phyloP scores from a whole-genome alignment of 2,329 filamentous ascomycete species.

The Pseudocercospora vitis region DNA sequence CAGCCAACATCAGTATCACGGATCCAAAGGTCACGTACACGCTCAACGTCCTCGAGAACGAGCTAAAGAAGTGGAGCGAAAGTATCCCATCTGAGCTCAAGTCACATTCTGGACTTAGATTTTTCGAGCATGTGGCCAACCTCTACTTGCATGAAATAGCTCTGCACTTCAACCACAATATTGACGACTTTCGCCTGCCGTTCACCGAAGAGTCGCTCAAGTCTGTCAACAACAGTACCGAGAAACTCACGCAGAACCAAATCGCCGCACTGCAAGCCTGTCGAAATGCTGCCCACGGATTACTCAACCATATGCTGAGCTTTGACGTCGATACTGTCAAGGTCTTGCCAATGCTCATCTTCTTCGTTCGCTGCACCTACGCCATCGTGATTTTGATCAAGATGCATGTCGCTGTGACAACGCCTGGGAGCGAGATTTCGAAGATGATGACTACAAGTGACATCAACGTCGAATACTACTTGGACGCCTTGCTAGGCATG shows the following conservation, averaged over 20 bases:
- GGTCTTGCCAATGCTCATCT: slow-evolving; percentile 47
- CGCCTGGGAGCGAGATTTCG: slow-evolving; percentile 50
- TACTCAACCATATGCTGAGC: slow-evolving; percentile 51
- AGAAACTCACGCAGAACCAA: slow-evolving; percentile 48
- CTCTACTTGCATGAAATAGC: slow-evolving; percentile 55
- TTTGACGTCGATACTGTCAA: slow-evolving; percentile 48
- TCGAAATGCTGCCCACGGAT: slow-evolving; percentile 47
- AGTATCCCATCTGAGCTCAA: slow-evolving; percentile 43
- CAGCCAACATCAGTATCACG: slow-evolving; percentile 52
- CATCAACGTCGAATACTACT: slow-evolving; percentile 49
- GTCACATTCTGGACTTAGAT: slow-evolving; percentile 39
- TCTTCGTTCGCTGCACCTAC: slow-evolving; percentile 56
- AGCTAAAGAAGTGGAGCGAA: slow-evolving; percentile 51
- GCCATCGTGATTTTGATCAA: slow-evolving; percentile 60
- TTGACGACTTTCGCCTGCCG: slow-evolving; percentile 48
- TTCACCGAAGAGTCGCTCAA: slow-evolving; percentile 46
- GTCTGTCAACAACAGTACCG: slow-evolving; percentile 41
- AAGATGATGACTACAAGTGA: slow-evolving; percentile 51
- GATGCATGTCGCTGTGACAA: slow-evolving; percentile 57
- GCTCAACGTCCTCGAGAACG: slow-evolving; percentile 56
- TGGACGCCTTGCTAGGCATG: slow-evolving; percentile 49
- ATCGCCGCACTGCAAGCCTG: slow-evolving; percentile 51
- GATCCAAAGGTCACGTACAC: slow-evolving; percentile 58
- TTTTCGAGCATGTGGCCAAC: slow-evolving; percentile 50
- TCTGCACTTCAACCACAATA: slow-evolving; percentile 48